These are phyloP conservation scores for Gossypium herbaceum DNA, from an alignment of 345 rosid genomes.

Conservation along the genomic window DNA sequence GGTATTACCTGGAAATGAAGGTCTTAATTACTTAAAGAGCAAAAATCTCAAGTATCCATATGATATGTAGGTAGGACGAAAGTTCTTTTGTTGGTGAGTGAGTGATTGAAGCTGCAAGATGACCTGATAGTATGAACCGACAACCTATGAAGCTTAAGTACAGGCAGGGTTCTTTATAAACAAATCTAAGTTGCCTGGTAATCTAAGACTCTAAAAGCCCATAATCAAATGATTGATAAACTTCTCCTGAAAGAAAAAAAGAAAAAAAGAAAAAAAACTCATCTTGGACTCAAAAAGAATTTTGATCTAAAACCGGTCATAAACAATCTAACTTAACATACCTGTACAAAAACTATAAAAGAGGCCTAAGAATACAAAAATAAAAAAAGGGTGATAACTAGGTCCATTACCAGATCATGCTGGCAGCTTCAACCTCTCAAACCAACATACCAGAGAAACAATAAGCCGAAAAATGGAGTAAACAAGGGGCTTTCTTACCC, in stretches of 20 bases:
- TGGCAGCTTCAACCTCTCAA: conserved; percentile 99
- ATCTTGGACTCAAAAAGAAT: neutral
- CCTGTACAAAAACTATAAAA: too few relatives aligned
- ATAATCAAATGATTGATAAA: neutral
- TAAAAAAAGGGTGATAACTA: neutral
- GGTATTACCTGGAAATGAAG: conserved; percentile 16
- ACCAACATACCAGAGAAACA: conserved; percentile 31
- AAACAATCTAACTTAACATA: neutral
- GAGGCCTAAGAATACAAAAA: neutral
- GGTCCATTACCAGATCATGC: conserved; percentile 85
- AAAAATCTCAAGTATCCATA: conserved; percentile 3
- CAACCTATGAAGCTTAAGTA: conserved; percentile 2
- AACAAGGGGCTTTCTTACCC: neutral
- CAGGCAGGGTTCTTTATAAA: neutral
- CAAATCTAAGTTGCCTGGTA: neutral
- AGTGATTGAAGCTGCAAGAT: conserved; percentile 73
- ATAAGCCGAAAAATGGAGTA: neutral
- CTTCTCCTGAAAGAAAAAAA: neutral
- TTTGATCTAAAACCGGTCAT: conserved; percentile 12
- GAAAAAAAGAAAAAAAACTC: neutral
- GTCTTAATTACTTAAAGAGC: neutral
- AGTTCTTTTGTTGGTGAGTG: conserved; percentile 42
- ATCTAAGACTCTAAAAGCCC: conserved; percentile 7
- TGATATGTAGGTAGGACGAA: neutral
- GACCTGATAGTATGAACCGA: conserved; percentile 43